Evolutionary conservation across 2,329 filamentous ascomycete species (phyloP).

Genomic region (Diaporthe sp.): DNA sequence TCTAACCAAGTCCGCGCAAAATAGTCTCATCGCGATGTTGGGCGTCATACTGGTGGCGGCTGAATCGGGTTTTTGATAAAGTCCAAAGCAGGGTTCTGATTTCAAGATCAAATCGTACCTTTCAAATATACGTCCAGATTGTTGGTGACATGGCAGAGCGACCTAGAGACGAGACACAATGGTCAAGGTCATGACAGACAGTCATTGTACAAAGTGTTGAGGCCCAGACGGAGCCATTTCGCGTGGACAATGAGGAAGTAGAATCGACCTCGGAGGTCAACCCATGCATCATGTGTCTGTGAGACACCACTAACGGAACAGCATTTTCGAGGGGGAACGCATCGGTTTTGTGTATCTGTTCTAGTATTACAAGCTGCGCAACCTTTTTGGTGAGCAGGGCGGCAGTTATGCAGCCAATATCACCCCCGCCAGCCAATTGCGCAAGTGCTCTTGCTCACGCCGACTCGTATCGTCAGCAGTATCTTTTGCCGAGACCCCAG

Average conservation of each 20-base stretch:
- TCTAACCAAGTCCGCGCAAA: background rate
- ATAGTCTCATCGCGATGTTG: background rate
- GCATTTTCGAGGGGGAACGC: constrained; percentile 7
- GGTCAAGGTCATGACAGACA: too few species aligned
- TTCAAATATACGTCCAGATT: too few species aligned
- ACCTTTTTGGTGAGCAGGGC: background rate
- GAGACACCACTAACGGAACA: background rate
- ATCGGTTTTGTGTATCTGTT: constrained; percentile 20
- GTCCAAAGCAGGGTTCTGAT: too few species aligned
- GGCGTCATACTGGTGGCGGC: background rate
- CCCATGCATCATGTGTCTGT: background rate
- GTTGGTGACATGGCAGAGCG: too few species aligned
- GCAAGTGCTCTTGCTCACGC: constrained; percentile 2
- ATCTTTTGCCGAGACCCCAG: background rate
- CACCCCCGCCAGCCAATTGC: constrained; percentile 11
- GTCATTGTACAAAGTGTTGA: too few species aligned
- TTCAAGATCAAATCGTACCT: too few species aligned
- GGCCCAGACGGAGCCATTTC: background rate
- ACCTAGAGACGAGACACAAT: too few species aligned
- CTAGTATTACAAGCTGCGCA: constrained; percentile 12
- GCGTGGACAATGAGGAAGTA: background rate
- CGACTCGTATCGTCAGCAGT: background rate
- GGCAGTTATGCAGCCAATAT: constrained; percentile 13
- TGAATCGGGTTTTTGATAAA: too few species aligned
- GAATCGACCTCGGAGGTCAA: background rate